These are phyloP conservation scores for Jackrogersella minutella DNA, from an alignment of 495 filamentous ascomycete species.

Conservation along the genomic window DNA sequence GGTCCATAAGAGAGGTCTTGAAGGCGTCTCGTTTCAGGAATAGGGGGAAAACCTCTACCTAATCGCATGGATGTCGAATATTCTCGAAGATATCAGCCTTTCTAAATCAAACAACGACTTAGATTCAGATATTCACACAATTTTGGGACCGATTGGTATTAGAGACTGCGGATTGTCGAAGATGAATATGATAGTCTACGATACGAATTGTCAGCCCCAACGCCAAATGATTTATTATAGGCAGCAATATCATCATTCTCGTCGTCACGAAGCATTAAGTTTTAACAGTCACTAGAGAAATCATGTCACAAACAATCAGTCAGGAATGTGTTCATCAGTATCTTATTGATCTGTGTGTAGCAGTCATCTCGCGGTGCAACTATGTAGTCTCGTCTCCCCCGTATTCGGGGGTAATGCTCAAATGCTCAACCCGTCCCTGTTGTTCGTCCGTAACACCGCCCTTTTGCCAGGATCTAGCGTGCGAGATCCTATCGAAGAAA, in stretches of 20 bases:
- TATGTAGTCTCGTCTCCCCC: slow-evolving; percentile 3
- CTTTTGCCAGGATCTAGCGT: slow-evolving; percentile 1
- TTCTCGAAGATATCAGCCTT: too few relatives aligned
- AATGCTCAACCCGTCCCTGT: background rate
- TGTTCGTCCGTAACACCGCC: slow-evolving; percentile 3
- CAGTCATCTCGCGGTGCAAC: background rate
- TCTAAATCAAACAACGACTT: too few relatives aligned
- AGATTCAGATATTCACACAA: too few relatives aligned
- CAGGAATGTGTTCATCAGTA: background rate
- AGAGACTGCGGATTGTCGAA: too few relatives aligned
- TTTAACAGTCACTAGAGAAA: background rate
- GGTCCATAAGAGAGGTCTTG: too few relatives aligned
- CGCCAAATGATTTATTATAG: background rate
- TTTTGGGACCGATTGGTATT: too few relatives aligned
- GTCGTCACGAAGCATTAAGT: background rate
- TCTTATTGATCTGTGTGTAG: slow-evolving; percentile 5
- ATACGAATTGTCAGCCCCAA: too few relatives aligned
- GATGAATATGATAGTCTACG: too few relatives aligned
- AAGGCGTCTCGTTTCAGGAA: too few relatives aligned
- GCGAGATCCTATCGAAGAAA: background rate
- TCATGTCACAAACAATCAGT: background rate
- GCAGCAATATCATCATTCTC: background rate
- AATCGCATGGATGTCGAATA: too few relatives aligned
- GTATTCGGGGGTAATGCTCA: background rate
- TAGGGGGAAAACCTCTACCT: too few relatives aligned